Percentiles rank a stretch among this genome's conserved stretches.
Evolutionary conservation across 2,329 filamentous ascomycete genomes (phyloP).

Genomic region (Herpotrichia juniperi): DNA sequence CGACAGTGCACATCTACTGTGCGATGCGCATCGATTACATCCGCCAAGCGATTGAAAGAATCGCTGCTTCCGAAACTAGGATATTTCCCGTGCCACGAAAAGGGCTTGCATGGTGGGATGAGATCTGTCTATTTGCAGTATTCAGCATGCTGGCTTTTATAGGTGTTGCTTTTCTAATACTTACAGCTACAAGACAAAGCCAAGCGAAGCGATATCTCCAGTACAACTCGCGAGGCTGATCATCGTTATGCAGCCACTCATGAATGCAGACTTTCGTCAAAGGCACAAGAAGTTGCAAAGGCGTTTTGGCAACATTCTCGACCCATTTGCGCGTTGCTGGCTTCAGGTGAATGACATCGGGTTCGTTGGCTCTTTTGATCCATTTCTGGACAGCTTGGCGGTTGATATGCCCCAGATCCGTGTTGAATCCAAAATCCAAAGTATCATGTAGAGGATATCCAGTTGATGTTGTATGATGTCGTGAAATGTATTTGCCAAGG

Average conservation of each 20-base stretch:
- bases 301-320: neutral
- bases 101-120: neutral
- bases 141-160: neutral
- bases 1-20: neutral
- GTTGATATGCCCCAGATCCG: neutral
- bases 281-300: neutral
- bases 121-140: neutral
- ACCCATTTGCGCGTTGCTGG: conserved; percentile 1
- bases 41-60: neutral
- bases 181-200: conserved; percentile 1
- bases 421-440: neutral
- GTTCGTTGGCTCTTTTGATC: neutral
- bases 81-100: neutral
- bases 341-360: neutral
- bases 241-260: neutral
- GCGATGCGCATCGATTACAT: neutral
- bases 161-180: neutral
- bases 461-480: neutral
- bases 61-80: neutral
- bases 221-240: neutral
- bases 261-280: neutral
- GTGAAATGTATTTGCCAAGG: neutral
- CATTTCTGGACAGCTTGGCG: neutral
- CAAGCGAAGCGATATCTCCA: neutral
- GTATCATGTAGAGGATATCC: neutral